Percentiles rank a stretch among this genome's conserved stretches.
Conservation (phyloP, 345 rosid genomes). For the Conringia planisiliqua region DNA sequence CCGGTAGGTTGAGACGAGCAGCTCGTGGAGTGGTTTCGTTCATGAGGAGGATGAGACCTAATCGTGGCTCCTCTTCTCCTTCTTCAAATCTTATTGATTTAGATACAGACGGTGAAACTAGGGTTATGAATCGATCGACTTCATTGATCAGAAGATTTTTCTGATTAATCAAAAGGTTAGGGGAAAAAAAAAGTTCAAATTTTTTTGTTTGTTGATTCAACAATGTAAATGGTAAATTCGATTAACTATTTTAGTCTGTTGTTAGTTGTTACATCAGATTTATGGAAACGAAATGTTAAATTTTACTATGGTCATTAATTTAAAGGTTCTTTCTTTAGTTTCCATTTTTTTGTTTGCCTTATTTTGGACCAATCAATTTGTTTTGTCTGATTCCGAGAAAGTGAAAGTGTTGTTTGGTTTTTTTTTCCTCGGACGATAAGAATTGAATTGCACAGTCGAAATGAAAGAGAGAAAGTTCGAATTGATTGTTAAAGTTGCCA, state of each 20-base stretch:
- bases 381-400: neutral
- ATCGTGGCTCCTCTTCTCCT: conserved; percentile 20
- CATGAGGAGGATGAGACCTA: conserved; percentile 49
- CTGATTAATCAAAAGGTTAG: neutral
- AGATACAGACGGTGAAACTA: conserved; percentile 22
- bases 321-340: neutral
- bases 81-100: conserved; percentile 12
- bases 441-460: too few species aligned
- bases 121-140: conserved; percentile 39
- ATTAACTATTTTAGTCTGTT: neutral
- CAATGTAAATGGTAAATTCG: conserved; percentile 1
- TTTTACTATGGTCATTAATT: neutral
- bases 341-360: neutral
- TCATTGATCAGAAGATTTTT: conserved; percentile 42
- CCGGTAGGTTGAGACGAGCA: conserved; percentile 50
- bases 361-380: neutral
- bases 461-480: too few species aligned
- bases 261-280: neutral
- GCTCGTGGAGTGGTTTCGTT: conserved; percentile 57
- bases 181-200: neutral
- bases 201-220: conserved; percentile 23
- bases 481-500: too few species aligned
- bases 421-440: too few species aligned
- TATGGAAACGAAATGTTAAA: neutral
- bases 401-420: neutral